Conservation (phyloP, 139 green algal species). For the Ettlia oleoabundans region DNA sequence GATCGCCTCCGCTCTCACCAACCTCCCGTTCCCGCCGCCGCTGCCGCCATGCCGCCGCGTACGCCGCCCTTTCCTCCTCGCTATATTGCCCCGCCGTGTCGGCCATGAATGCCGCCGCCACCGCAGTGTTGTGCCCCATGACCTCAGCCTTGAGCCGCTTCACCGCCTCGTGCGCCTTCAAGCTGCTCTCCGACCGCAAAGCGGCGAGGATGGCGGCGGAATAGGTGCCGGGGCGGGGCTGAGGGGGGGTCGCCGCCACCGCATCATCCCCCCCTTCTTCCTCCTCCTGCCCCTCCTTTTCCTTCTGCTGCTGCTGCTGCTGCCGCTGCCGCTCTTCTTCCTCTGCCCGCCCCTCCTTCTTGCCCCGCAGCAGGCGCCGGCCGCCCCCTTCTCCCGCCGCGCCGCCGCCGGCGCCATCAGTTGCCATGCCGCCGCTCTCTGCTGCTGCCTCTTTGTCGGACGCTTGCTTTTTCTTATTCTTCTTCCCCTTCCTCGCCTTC, state of each 20-base stretch:
- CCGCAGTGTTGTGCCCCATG: slow-evolving; percentile 13
- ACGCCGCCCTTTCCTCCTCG: neutral
- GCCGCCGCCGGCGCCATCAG: neutral
- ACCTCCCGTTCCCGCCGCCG: neutral
- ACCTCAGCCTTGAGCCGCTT: slow-evolving; percentile 6
- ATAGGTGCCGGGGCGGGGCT: slow-evolving; percentile 10
- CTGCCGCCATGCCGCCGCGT: neutral
- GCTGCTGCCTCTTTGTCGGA: neutral
- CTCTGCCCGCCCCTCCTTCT: neutral
- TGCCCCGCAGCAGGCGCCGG: neutral
- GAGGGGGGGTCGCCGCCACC: neutral
- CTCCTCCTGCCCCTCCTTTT: neutral
- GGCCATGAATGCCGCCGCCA: slow-evolving; percentile 23
- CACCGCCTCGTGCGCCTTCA: neutral
- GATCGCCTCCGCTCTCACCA: too few species aligned
- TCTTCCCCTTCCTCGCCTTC: neutral
- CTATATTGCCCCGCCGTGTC: neutral
- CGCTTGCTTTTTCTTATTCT: neutral
- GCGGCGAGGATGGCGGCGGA: slow-evolving; percentile 11
- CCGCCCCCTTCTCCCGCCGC: neutral
- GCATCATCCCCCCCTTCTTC: neutral
- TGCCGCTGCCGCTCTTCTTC: neutral
- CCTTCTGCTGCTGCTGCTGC: neutral
- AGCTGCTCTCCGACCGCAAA: slow-evolving; percentile 12
- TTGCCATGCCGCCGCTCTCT: neutral